A percentile compares a stretch with the other conserved stretches of the same genome.
Conservation (phyloP, 371 early-diverging fungal genomes). For the Massospora cicadina region DNA sequence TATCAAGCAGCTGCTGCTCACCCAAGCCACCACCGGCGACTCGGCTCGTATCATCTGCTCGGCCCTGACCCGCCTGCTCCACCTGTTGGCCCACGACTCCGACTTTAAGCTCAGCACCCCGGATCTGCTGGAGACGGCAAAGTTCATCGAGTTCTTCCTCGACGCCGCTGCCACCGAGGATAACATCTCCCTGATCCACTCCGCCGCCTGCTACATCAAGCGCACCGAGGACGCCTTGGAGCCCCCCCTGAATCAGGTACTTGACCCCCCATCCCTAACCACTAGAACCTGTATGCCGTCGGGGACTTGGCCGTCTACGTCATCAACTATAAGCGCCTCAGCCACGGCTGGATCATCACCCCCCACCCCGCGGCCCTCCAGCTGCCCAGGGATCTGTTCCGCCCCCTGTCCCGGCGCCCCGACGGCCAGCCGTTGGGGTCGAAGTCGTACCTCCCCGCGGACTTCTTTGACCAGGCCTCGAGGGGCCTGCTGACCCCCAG, state of each 20-base stretch:
- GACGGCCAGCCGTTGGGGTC: slow-evolving; percentile 5
- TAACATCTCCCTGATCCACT: slow-evolving; percentile 67
- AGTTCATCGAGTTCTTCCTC: slow-evolving; percentile 63
- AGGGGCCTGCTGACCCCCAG: not conserved
- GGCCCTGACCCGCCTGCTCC: slow-evolving; percentile 45
- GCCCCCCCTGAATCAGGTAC: slow-evolving; percentile 28
- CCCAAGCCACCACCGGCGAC: not conserved
- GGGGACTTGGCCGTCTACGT: slow-evolving; percentile 64
- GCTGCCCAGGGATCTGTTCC: slow-evolving; percentile 38
- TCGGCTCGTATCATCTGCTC: slow-evolving; percentile 30
- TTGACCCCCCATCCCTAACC: not conserved
- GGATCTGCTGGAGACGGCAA: slow-evolving; percentile 35
- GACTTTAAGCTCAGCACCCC: slow-evolving; percentile 48
- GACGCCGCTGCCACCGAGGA: slow-evolving; percentile 54
- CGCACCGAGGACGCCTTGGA: slow-evolving; percentile 38
- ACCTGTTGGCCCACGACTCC: slow-evolving; percentile 77
- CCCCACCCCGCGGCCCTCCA: slow-evolving; percentile 41
- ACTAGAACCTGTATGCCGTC: slow-evolving; percentile 54
- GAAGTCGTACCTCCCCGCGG: slow-evolving; percentile 1
- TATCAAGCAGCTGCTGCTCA: not conserved
- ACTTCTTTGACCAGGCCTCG: not conserved
- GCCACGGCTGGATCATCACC: slow-evolving; percentile 46
- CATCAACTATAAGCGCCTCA: slow-evolving; percentile 47
- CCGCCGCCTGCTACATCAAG: slow-evolving; percentile 59
- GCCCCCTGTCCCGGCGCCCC: slow-evolving; percentile 12